Evolutionary conservation across 345 rosid genomes (phyloP).

Genomic region (Arabidopsis thaliana): TAIR10.1 NC_003070.9:3288001-3288500

Average conservation of each 20-base stretch:
- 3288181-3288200: not conserved
- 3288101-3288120: constrained; percentile 25
- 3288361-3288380: constrained; percentile 19
- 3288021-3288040: not conserved
- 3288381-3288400: constrained; percentile 27
- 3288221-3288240: constrained; percentile 31
- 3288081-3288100: constrained; percentile 37
- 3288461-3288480: constrained; percentile 45
- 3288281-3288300: constrained; percentile 32
- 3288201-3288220: not conserved
- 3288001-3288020: constrained; percentile 6
- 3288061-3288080: constrained; percentile 23
- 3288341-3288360: not conserved
- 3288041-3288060: constrained; percentile 26
- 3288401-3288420: not conserved
- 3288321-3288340: constrained; percentile 18
- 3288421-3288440: constrained; percentile 37
- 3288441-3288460: constrained; percentile 42
- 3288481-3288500: constrained; percentile 30
- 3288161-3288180: not conserved
- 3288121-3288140: constrained; percentile 26
- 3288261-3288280: constrained; percentile 39
- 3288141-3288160: not conserved
- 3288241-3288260: constrained; percentile 36
- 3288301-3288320: constrained; percentile 39